Evolutionary conservation across 768 basidiomycete species (phyloP), one percentile per base, ranked within the genome.

Genomic region (Russula ochroleuca): DNA sequence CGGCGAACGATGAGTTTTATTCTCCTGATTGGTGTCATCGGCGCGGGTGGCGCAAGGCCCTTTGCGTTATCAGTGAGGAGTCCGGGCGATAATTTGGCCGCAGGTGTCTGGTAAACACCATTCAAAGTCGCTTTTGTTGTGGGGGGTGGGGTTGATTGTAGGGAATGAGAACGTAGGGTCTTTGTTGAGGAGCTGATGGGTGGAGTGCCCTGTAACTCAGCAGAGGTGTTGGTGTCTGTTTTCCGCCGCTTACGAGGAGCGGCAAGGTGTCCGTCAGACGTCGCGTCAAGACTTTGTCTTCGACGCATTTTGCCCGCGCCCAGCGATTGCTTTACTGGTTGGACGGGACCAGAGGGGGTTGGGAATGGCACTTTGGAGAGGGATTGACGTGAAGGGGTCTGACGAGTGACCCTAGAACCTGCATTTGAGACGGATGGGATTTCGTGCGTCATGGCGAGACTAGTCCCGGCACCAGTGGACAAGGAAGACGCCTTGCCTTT

Each of bases 1-100:
- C 77, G 77, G 43, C 86, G 81, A 15, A 92, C 86, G 52, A 90
- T 80, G 61, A 88, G 77, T 68, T 80, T 83, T 53, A 91, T 78
- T 57, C 90, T 84, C 71, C 81, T 85, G 62, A 90, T 79, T 35
- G 75, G 75, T n/a, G 73, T 72, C 19, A 69, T 70, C 17, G 69
- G 59, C 38, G 69, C 33, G 53, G 63, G 64, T 33, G 69, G 33
- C 19, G 45, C 21, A 9, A 50, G 2, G 10, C 23, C 37, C 37
- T 60, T 55, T n/a, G 54, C 35, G 21, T 50, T 38, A 15, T 61
- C 54, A 31, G 35, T 17, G 2, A 40, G 37, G 53, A 17, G 41
- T 31, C 17, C 64, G n/a, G 59, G 35, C 10, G 41, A 51, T 9
- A 43, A 9, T 41, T 43, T 57, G 23, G 13, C 11, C n/a, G 43